Conservation (phyloP, 1,284 basidiomycete species). For the Ganoderma lucidum region DNA sequence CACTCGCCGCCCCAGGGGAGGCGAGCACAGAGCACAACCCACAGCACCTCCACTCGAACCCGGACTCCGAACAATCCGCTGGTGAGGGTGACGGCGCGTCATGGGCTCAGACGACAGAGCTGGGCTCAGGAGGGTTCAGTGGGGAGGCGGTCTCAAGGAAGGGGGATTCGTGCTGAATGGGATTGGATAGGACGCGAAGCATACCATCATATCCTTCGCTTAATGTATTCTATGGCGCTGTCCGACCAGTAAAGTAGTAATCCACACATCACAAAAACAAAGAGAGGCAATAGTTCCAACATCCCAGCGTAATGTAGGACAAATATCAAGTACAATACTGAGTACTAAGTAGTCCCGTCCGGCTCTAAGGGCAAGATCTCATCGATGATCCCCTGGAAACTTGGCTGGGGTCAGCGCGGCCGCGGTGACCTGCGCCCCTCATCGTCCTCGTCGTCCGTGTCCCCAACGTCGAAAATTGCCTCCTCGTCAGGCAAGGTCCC, state of each 20-base stretch:
- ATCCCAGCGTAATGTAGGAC: not conserved
- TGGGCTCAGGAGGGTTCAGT: not conserved
- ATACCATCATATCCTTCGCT: not conserved
- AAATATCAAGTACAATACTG: not conserved
- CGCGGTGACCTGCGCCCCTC: not conserved
- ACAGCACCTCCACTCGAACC: not conserved
- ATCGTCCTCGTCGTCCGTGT: not conserved
- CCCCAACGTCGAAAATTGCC: slow-evolving; percentile 54
- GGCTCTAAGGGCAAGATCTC: not conserved
- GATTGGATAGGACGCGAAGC: not conserved
- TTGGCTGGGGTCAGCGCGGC: not conserved
- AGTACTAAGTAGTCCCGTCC: not conserved
- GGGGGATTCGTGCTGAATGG: not conserved
- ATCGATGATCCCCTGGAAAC: too few relatives aligned
- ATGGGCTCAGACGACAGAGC: not conserved
- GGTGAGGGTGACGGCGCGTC: not conserved
- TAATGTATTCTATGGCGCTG: slow-evolving; percentile 2
- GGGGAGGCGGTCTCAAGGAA: not conserved
- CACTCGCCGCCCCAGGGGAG: slow-evolving; percentile 10
- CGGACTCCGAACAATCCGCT: not conserved
- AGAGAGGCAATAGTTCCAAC: not conserved
- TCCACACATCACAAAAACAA: not conserved
- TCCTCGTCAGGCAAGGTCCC: slow-evolving; percentile 38
- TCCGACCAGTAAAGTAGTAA: not conserved
- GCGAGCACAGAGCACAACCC: not conserved